These are phyloP conservation scores for Isochrysis galbana DNA, from an alignment of 78 protist species.

Conservation along the genomic window DNA sequence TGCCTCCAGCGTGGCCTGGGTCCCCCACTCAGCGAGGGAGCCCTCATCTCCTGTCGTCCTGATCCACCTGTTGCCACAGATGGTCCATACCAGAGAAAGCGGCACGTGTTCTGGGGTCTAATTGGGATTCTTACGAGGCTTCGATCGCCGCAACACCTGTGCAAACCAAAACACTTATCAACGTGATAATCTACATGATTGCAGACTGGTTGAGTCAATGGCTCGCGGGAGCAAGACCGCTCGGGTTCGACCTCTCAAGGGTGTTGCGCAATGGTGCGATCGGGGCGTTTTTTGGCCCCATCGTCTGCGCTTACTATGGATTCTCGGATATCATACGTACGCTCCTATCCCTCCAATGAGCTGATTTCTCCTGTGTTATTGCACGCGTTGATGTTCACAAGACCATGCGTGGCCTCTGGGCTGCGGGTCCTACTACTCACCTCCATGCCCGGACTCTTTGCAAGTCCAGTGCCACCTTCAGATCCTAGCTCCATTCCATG, in stretches of 20 bases:
- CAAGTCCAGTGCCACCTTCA: too few relatives aligned
- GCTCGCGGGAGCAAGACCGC: background rate
- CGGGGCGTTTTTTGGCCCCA: background rate
- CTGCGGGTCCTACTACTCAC: too few relatives aligned
- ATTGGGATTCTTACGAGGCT: background rate
- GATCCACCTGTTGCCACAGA: too few relatives aligned
- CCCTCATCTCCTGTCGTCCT: too few relatives aligned
- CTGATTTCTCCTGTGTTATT: too few relatives aligned
- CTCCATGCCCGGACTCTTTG: too few relatives aligned
- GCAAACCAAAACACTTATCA: background rate
- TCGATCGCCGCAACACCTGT: background rate
- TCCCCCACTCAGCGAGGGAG: too few relatives aligned
- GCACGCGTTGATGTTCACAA: too few relatives aligned
- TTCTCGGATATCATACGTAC: background rate
- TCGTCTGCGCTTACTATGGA: background rate
- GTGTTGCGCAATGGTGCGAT: background rate
- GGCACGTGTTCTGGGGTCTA: background rate
- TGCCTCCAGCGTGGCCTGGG: too few relatives aligned
- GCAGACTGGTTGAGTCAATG: background rate
- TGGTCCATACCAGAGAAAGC: background rate
- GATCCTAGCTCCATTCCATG: background rate
- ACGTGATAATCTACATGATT: background rate
- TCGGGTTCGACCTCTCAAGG: background rate
- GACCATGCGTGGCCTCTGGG: too few relatives aligned
- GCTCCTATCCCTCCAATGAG: too few relatives aligned